Conservation (phyloP, 257 asterid genomes). For the Sherardia arvensis region DNA sequence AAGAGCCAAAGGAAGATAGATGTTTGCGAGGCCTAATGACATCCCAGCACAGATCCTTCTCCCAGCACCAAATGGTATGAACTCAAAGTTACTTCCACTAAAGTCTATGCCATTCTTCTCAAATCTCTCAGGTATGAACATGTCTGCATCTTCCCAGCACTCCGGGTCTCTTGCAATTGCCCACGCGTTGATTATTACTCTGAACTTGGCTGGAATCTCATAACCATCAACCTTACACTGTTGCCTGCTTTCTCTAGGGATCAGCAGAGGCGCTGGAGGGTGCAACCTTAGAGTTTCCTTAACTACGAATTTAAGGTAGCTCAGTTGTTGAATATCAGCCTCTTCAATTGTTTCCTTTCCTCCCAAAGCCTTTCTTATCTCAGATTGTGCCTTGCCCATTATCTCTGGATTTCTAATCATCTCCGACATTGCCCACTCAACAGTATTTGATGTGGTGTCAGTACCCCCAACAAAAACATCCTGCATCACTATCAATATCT, state of each 20-base stretch:
- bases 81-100: too few relatives aligned
- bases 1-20: too few relatives aligned
- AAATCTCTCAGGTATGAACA: too few relatives aligned
- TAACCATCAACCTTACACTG: background rate
- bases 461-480: slow-evolving; percentile 20
- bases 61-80: too few relatives aligned
- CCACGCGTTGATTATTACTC: too few relatives aligned
- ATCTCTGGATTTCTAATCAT: slow-evolving; percentile 16
- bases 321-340: slow-evolving; percentile 6
- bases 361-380: slow-evolving; percentile 13
- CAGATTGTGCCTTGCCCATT: slow-evolving; percentile 22
- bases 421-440: slow-evolving; percentile 24
- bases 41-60: too few relatives aligned
- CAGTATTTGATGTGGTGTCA: slow-evolving; percentile 13
- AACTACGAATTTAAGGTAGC: slow-evolving; percentile 12
- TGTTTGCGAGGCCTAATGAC: too few relatives aligned
- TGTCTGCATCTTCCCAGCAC: too few relatives aligned
- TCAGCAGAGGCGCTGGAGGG: slow-evolving; percentile 15
- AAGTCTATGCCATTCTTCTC: too few relatives aligned
- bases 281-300: slow-evolving; percentile 21
- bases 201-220: too few relatives aligned
- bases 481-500: too few relatives aligned
- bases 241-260: slow-evolving; percentile 16
- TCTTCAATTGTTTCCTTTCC: slow-evolving; percentile 14
- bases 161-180: too few relatives aligned